A percentile compares a stretch with the other conserved stretches of the same genome.
Evolutionary conservation across 768 basidiomycete species (phyloP).

Genomic region (Leccinum obscurum): DNA sequence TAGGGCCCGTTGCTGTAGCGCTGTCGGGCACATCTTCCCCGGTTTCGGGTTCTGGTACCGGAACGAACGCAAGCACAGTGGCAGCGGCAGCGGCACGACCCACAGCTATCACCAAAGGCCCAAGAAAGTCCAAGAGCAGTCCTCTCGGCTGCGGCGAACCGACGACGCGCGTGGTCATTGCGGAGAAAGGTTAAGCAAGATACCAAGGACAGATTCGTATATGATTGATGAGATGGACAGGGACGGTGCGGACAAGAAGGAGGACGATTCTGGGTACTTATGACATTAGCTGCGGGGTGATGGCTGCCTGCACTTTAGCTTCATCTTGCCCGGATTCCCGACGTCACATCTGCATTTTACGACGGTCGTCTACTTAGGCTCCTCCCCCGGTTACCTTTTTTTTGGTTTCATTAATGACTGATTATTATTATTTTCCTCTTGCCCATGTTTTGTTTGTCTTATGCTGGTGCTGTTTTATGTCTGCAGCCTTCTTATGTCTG

Average conservation of each 20-base stretch:
- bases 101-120: too few relatives aligned
- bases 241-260: conserved; percentile 37
- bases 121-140: too few relatives aligned
- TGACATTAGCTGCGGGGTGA: conserved; percentile 12
- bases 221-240: conserved; percentile 35
- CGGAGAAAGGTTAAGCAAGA: conserved; percentile 47
- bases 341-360: neutral
- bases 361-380: too few relatives aligned
- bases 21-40: too few relatives aligned
- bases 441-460: neutral
- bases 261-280: conserved; percentile 29
- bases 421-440: neutral
- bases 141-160: too few relatives aligned
- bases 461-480: neutral
- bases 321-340: neutral
- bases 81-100: too few relatives aligned
- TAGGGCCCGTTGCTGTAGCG: too few relatives aligned
- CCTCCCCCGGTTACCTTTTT: too few relatives aligned
- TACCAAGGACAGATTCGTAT: conserved; percentile 29
- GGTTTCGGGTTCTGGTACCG: too few relatives aligned
- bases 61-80: too few relatives aligned
- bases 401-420: neutral
- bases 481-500: too few relatives aligned
- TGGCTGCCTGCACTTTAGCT: too few relatives aligned
- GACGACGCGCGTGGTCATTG: conserved; percentile 43